These are phyloP conservation scores for Pyrenophora teres DNA, from an alignment of 2,329 filamentous ascomycete genomes.

Conservation along the genomic window DNA sequence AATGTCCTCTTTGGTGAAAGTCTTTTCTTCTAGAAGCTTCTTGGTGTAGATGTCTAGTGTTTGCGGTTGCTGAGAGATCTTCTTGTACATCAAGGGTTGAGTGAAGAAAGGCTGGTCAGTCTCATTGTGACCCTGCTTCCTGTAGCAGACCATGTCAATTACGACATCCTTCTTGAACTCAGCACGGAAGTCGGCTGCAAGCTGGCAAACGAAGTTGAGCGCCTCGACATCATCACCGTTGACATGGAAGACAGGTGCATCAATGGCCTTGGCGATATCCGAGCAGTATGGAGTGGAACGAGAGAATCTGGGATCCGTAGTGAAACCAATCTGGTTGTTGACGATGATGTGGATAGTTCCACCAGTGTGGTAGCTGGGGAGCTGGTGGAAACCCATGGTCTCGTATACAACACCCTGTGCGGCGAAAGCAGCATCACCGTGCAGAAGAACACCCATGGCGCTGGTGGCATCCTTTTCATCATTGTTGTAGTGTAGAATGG, in stretches of 20 bases:
- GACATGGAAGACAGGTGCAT: conserved; percentile 98
- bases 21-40: conserved; percentile 87
- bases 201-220: conserved; percentile 96
- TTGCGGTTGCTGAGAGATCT: conserved; percentile 80
- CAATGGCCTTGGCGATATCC: conserved; percentile 98
- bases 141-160: conserved; percentile 97
- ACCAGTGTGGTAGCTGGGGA: conserved; percentile 95
- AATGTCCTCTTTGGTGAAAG: conserved; percentile 95
- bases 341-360: conserved; percentile 96
- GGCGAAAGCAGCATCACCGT: conserved; percentile 96
- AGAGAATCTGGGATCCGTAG: conserved; percentile 94
- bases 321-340: conserved; percentile 99
- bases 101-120: conserved; percentile 99
- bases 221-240: conserved; percentile 98
- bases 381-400: conserved; percentile 94
- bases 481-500: conserved; percentile 98
- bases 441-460: conserved; percentile 93
- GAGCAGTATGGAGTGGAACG: conserved; percentile 99
- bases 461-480: conserved; percentile 87
- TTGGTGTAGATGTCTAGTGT: conserved; percentile 91
- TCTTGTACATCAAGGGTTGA: conserved; percentile 99
- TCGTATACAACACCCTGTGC: conserved; percentile 98
- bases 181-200: conserved; percentile 96
- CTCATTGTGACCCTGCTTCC: conserved; percentile 99
- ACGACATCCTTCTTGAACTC: conserved; percentile 99